Evolutionary conservation across 257 asterid genomes (phyloP), one percentile per base, ranked within the genome.

Genomic region (Echium plantagineum): DNA sequence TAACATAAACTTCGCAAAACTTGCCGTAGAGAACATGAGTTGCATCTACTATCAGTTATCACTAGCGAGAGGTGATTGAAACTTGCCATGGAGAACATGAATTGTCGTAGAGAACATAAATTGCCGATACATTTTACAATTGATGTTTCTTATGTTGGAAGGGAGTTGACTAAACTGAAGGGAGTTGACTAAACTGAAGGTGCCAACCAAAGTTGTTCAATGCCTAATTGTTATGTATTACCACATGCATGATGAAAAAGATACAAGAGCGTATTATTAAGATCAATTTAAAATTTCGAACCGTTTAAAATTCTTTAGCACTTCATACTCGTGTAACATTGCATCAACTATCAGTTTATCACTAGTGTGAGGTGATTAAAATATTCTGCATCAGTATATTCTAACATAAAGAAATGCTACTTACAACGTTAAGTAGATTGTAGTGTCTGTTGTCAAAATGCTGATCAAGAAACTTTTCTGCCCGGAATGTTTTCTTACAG

Each of bases 401-500:
- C 12, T 3, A 42, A 42, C 49, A 42, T 10, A 42, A 10, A 10
- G 49, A 42, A 42, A 42, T 10, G 49, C 49, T 42, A 77, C 89
- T 19, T 87, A 90, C 97, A 68, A 56, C 77, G 69, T 87, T 80
- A 28, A 90, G 83, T 65, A 90, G 98, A 80, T 90, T 81, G 72
- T 58, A 54, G 78, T 90, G 98, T 70, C 95, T 74, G 82, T 75
- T 87, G 78, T 87, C 97, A 77, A 90, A 87, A 85, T 90, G 97
- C 71, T 83, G 94, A 77, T 90, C 97, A 71, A 90, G 74, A 77
- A 65, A 83, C 26, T 75, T 85, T 72, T 90, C 96, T 26, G 94
- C 94, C 48, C 83, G 83, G 77, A 90, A 90, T 59, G 58, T 52
- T 87, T 90, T 90, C 80, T 81, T 87, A 69, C 98, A 90, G 69